A percentile compares a stretch with the other conserved stretches of the same genome.
These are phyloP conservation scores for Asterochloris sp. DNA, from an alignment of 139 green algal genomes.

Conservation along the genomic window DNA sequence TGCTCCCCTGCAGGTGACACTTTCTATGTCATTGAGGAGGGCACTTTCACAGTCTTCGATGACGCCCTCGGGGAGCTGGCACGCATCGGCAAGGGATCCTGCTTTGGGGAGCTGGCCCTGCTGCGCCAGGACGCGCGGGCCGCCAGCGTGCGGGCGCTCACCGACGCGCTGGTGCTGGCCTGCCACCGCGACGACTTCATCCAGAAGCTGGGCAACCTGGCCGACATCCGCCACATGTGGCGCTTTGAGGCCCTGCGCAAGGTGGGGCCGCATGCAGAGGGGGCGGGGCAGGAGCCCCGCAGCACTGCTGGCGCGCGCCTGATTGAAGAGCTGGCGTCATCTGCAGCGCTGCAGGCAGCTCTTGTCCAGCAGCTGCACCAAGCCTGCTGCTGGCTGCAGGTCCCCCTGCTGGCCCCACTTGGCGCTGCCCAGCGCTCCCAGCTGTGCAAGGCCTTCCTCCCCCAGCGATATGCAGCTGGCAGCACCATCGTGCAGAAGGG, in stretches of 20 bases:
- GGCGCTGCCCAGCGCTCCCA: slow-evolving; percentile 40
- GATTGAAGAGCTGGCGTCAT: background rate
- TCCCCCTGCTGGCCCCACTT: slow-evolving; percentile 49
- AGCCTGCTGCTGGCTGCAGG: slow-evolving; percentile 17
- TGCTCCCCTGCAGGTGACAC: slow-evolving; percentile 46
- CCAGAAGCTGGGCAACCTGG: slow-evolving; percentile 58
- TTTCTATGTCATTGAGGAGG: slow-evolving; percentile 87
- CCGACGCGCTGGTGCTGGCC: slow-evolving; percentile 42
- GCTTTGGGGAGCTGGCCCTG: slow-evolving; percentile 90
- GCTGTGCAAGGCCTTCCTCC: slow-evolving; percentile 40
- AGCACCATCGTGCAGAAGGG: slow-evolving; percentile 58
- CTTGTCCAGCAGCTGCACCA: background rate
- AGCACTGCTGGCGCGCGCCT: background rate
- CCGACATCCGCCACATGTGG: slow-evolving; percentile 77
- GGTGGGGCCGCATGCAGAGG: slow-evolving; percentile 23
- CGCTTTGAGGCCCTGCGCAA: slow-evolving; percentile 76
- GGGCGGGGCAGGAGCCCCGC: too few species aligned
- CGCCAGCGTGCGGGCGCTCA: slow-evolving; percentile 38
- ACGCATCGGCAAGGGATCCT: slow-evolving; percentile 63
- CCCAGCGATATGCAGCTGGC: slow-evolving; percentile 31
- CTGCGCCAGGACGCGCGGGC: slow-evolving; percentile 44
- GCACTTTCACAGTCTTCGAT: slow-evolving; percentile 69
- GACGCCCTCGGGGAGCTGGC: slow-evolving; percentile 50
- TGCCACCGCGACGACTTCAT: slow-evolving; percentile 71
- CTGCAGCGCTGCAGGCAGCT: background rate